Percentiles rank a stretch among this genome's conserved stretches.
Conservation (phyloP, 768 basidiomycete species). For the Polyporus arcularius region DNA sequence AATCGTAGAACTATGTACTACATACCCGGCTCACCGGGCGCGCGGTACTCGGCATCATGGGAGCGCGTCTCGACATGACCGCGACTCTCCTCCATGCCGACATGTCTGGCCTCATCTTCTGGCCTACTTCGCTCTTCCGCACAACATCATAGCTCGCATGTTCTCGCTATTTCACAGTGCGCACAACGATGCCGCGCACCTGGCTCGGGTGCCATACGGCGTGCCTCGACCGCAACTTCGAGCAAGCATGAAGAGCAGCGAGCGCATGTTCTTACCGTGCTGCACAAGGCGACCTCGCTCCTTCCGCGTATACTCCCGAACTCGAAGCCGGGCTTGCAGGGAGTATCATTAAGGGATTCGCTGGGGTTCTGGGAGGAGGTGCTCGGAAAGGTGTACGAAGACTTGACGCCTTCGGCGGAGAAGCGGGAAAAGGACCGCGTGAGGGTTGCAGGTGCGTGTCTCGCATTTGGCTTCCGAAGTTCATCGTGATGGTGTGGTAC, state of each 20-base stretch:
- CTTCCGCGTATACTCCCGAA: conserved; percentile 45
- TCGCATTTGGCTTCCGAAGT: no score
- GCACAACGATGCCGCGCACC: background rate
- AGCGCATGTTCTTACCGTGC: conserved; percentile 42
- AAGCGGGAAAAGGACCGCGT: conserved; percentile 33
- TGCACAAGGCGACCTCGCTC: conserved; percentile 50
- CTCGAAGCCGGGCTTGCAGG: conserved; percentile 18
- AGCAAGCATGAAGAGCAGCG: conserved; percentile 11
- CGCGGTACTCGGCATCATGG: background rate
- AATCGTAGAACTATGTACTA: no score
- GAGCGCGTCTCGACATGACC: conserved; percentile 14
- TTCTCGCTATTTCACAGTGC: background rate
- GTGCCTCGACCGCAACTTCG: conserved; percentile 21
- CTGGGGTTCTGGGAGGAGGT: conserved; percentile 49
- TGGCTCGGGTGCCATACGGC: background rate
- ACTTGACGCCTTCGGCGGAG: conserved; percentile 32
- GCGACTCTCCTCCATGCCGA: conserved; percentile 28
- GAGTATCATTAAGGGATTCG: conserved; percentile 26
- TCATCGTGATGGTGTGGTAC: background rate
- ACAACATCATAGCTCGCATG: conserved; percentile 11
- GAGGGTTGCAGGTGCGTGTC: conserved; percentile 51
- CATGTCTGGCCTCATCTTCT: conserved; percentile 28
- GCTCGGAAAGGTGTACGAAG: conserved; percentile 34
- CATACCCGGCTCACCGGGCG: no score
- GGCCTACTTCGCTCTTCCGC: conserved; percentile 18